Evolutionary conservation across 2,329 filamentous ascomycete genomes (phyloP), one percentile per base, ranked within the genome.

Genomic region (Epichloe coenophiala): DNA sequence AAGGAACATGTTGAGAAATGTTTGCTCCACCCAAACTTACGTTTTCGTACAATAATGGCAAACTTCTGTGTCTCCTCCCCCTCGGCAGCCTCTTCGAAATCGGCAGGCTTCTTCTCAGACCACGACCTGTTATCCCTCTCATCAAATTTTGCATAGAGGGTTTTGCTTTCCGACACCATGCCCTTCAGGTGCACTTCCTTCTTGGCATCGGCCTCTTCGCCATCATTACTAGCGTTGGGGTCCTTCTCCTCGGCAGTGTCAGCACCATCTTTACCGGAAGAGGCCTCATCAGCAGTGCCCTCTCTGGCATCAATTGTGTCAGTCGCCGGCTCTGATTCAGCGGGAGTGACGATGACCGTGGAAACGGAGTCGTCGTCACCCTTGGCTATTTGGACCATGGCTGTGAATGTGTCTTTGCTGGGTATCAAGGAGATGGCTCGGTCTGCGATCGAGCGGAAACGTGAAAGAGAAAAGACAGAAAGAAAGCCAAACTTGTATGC

Each of bases 11-110:
- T 31, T 9, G 8, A 31, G 27, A 31, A 31, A 31, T 31, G 2
- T 31, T 31, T 31, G 8, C 27, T 31, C 27, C 27, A 9, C 27
- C 7, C 7, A 9, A 31, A 57, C 61, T 50, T 51, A 61, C 61
- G 59, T 59, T 83, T 77, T 44, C 79, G 75, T 1, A 80, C 71
- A 31, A 83, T 66, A 46, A 83, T 67, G 2, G 81, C 80, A 59
- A 75, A 84, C 55, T 77, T 78, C 37, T 74, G 73, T 1, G 78
- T 83, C 56, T 80, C 72, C 17, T 76, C 73, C 55, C 55, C 81
- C 78, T 84, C 81, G 4, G 74, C 78, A 0, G 77, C 72, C 48
- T 76, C 73, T 44, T 73, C 69, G 3, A 77, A 65, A 54, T 79
- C 73, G 45, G 75, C 68, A 1, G 79, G 78, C 31, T 72, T 69